phyloP scores from a whole-genome alignment of 2,329 filamentous ascomycete genomes.

The Verticillium longisporum region DNA sequence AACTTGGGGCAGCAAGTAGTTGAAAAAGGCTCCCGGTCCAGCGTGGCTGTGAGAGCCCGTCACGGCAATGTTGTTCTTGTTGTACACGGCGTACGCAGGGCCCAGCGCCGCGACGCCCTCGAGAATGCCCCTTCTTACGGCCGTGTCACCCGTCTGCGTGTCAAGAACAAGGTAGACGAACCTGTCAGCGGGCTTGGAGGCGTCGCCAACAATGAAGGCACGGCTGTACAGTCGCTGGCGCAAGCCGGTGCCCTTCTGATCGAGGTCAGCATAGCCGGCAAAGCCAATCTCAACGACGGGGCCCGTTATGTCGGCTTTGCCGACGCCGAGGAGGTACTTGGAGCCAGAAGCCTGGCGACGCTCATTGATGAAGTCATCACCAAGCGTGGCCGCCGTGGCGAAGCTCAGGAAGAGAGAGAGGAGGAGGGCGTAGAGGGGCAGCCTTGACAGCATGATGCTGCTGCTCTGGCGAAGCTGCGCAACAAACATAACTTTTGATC shows the following conservation, averaged over 20 bases:
- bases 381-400: neutral
- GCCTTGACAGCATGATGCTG: neutral
- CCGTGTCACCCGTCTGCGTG: constrained; percentile 81
- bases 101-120: constrained; percentile 66
- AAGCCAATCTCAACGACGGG: constrained; percentile 87
- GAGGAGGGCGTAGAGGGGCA: neutral
- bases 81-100: constrained; percentile 66
- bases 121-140: constrained; percentile 79
- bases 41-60: constrained; percentile 92
- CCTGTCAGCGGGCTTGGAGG: constrained; percentile 58
- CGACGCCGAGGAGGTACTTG: constrained; percentile 46
- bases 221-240: constrained; percentile 84
- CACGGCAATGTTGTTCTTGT: constrained; percentile 74
- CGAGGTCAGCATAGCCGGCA: constrained; percentile 85
- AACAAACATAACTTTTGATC: neutral
- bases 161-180: constrained; percentile 87
- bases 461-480: neutral
- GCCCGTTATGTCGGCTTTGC: constrained; percentile 55
- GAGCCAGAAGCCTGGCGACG: constrained; percentile 17
- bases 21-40: constrained; percentile 87
- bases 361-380: neutral
- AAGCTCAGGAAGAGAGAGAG: neutral
- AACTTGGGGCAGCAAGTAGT: constrained; percentile 88
- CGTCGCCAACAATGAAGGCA: constrained; percentile 77
- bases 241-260: constrained; percentile 75